Base-by-base conservation (phyloP, 495 filamentous ascomycete genomes). In the Endocarpon pusillum region DNA sequence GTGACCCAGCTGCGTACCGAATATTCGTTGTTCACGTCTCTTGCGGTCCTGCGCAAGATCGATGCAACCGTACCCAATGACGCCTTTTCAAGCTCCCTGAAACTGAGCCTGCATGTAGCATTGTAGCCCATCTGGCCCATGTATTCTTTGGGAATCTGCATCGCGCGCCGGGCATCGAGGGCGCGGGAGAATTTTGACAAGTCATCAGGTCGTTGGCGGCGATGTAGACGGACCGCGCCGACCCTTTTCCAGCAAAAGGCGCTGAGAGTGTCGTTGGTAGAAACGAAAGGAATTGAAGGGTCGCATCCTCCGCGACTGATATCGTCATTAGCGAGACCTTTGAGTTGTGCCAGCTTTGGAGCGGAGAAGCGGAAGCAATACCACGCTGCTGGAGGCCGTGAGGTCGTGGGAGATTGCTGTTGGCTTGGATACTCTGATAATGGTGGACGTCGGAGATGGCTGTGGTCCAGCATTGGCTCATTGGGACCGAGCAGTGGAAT, bases 201-300 rank as follows among this genome's bases (percentile, higher is more conserved):
- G 9, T 43, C 40, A 14, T 37, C 40, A 5, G 45, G 44, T 6
- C n/a, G 27, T 7, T 39, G 43, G 32, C 34, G 14, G 6, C 34
- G 33, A 4, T 11, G 14, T 3, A 44, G 37, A 1, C 54, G 50
- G 4, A 45, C 33, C 10, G 20, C 21, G 23, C 38, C 46, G 3
- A 62, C 16, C 7, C 48, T 42, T 36, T 60, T 40, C 54, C 55
- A 71, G 36, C 64, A 42, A 19, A 68, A 64, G 9, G 67, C 63
- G 12, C 46, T 66, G 4, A 73, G 47, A 9, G 60, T 55, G 37
- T 73, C 69, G 42, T 73, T 61, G 4, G 53, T 61, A 4, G 63
- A 64, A 25, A 63, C 33, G 25, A 28, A 47, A 24, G 43, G 26
- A 7, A 28, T 33, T 8, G 23, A 12, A 15, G 10, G 21, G 14